Evolutionary conservation across 306 rosid genomes (phyloP).

Genomic region (Rubus parviflorus): DNA sequence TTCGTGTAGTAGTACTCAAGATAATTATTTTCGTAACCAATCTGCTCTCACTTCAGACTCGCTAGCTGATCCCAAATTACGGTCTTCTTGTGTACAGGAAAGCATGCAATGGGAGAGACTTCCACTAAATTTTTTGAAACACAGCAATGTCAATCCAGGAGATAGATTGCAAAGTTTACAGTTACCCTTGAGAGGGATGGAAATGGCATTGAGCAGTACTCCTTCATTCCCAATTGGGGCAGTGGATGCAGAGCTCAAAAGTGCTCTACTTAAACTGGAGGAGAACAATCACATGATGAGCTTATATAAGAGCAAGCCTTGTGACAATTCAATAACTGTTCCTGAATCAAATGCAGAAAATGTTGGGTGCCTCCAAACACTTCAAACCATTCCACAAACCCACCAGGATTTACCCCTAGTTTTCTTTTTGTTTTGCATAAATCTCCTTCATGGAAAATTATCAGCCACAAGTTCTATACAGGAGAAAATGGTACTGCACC

Average conservation of each 20-base stretch:
- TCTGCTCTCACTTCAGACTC: neutral
- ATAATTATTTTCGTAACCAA: neutral
- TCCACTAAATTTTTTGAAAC: slow-evolving; percentile 27
- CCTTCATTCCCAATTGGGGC: slow-evolving; percentile 44
- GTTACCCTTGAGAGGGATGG: slow-evolving; percentile 52
- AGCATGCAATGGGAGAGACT: slow-evolving; percentile 63
- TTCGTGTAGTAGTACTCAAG: neutral
- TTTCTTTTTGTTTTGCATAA: slow-evolving; percentile 64
- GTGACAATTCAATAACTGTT: slow-evolving; percentile 38
- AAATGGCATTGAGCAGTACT: slow-evolving; percentile 43
- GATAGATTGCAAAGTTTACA: slow-evolving; percentile 43
- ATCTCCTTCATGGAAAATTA: slow-evolving; percentile 40
- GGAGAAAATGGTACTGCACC: neutral
- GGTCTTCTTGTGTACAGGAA: slow-evolving; percentile 37
- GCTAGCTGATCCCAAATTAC: neutral
- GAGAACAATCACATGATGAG: slow-evolving; percentile 22
- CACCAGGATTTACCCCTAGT: slow-evolving; percentile 41
- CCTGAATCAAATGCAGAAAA: slow-evolving; percentile 44
- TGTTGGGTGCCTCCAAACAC: slow-evolving; percentile 41
- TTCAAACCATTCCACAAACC: slow-evolving; percentile 44
- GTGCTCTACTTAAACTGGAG: slow-evolving; percentile 40
- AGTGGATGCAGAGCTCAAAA: slow-evolving; percentile 34
- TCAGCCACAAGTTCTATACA: neutral
- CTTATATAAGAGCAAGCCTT: slow-evolving; percentile 27
- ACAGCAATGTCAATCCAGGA: slow-evolving; percentile 18